Evolutionary conservation across 768 basidiomycete genomes (phyloP).

Genomic region (Crassisporium funariophilum): DNA sequence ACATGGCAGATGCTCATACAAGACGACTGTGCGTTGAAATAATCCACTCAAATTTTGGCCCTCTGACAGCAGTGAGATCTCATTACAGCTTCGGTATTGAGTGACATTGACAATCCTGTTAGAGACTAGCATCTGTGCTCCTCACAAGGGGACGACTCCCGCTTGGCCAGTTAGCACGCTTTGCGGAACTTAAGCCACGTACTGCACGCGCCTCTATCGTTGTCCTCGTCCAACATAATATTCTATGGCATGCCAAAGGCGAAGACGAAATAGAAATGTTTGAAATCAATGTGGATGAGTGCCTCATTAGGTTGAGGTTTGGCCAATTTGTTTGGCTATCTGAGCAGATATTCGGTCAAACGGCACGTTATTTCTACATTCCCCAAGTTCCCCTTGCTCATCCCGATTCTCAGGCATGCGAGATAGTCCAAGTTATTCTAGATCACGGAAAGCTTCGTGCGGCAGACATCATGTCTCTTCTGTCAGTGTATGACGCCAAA

Average conservation of each 20-base stretch:
- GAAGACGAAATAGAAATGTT: conserved; percentile 75
- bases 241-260: conserved; percentile 80
- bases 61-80: conserved; percentile 61
- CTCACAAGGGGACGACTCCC: conserved; percentile 86
- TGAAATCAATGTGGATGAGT: conserved; percentile 84
- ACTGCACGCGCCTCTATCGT: conserved; percentile 71
- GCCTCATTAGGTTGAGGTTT: conserved; percentile 79
- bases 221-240: conserved; percentile 87
- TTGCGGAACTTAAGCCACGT: conserved; percentile 66
- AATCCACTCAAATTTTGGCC: conserved; percentile 65
- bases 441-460: conserved; percentile 86
- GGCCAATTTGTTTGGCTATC: conserved; percentile 81
- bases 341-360: conserved; percentile 66
- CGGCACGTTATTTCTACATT: conserved; percentile 47
- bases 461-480: conserved; percentile 61
- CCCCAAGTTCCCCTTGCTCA: conserved; percentile 3
- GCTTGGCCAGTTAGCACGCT: conserved; percentile 65
- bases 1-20: conserved; percentile 73
- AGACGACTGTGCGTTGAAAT: conserved; percentile 63
- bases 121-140: conserved; percentile 76
- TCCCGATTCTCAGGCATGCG: conserved; percentile 63
- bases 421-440: conserved; percentile 74
- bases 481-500: conserved; percentile 58
- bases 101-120: conserved; percentile 7
- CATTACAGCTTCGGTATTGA: neutral